A percentile compares a stretch with the other conserved stretches of the same genome.
Evolutionary conservation across 192 early-diverging fungal species (phyloP).

Genomic region (Dimargaris verticillata): DNA sequence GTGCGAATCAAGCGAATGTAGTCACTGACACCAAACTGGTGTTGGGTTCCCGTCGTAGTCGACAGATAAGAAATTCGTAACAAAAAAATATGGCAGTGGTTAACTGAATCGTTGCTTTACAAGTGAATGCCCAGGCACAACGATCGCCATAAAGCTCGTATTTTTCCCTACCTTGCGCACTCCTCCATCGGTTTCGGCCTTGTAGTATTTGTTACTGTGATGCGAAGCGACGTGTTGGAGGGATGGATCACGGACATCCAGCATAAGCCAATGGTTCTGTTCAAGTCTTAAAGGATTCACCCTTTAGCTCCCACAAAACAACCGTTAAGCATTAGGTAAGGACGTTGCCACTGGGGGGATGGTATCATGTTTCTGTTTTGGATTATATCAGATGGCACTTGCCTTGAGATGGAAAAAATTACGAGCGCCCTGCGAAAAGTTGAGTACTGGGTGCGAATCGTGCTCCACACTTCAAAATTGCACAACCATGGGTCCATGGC

Average conservation of each 20-base stretch:
- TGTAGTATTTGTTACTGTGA: slow-evolving; percentile 5
- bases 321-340: neutral
- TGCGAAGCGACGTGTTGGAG: neutral
- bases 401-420: neutral
- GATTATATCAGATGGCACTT: neutral
- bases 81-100: no score
- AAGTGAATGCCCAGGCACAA: no score
- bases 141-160: no score
- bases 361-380: neutral
- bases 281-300: no score
- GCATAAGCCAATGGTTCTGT: neutral
- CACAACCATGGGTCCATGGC: neutral
- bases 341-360: neutral
- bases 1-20: neutral
- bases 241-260: slow-evolving; percentile 7
- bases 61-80: no score
- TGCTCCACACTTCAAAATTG: neutral
- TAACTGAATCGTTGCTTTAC: no score
- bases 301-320: no score
- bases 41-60: no score
- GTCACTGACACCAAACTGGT: neutral
- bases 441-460: neutral
- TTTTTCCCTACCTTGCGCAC: neutral
- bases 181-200: neutral
- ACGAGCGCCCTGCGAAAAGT: neutral